phyloP scores from a whole-genome alignment of 2,329 filamentous ascomycete genomes.

The Bisporella sp. region DNA sequence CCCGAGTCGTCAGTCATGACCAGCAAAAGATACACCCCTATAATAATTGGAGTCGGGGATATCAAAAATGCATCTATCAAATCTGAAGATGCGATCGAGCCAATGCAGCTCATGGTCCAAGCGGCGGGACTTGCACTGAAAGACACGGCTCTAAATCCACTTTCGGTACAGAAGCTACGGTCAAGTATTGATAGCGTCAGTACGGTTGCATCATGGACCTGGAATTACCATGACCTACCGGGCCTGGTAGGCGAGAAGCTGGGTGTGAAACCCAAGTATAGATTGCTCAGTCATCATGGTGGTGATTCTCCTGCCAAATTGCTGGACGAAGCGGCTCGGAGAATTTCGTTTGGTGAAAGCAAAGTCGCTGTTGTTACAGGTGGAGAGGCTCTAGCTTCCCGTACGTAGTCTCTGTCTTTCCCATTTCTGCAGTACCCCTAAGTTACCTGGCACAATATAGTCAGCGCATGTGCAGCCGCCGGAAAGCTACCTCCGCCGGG shows the following conservation, averaged over 20 bases:
- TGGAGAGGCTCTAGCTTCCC: conserved; percentile 56
- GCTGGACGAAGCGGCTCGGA: conserved; percentile 55
- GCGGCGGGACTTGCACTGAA: conserved; percentile 45
- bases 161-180: conserved; percentile 30
- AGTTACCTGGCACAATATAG: conserved; percentile 30
- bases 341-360: conserved; percentile 45
- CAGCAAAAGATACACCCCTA: conserved; percentile 28
- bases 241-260: conserved; percentile 43
- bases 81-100: conserved; percentile 48
- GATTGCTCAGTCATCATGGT: conserved; percentile 49
- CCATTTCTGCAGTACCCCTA: conserved; percentile 5
- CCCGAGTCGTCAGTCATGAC: neutral
- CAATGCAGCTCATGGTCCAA: conserved; percentile 49
- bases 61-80: conserved; percentile 48
- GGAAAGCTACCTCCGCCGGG: conserved; percentile 48
- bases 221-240: conserved; percentile 55
- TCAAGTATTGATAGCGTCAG: conserved; percentile 48
- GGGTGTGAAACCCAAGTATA: conserved; percentile 35
- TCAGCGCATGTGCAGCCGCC: conserved; percentile 44
- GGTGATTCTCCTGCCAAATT: conserved; percentile 56
- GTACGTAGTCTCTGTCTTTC: conserved; percentile 28
- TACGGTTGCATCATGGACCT: conserved; percentile 58
- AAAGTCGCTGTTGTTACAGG: conserved; percentile 54
- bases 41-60: conserved; percentile 58
- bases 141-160: conserved; percentile 36